Conservation (phyloP, 176 grass and related monocot genomes). For the Juncus inflexus region DNA sequence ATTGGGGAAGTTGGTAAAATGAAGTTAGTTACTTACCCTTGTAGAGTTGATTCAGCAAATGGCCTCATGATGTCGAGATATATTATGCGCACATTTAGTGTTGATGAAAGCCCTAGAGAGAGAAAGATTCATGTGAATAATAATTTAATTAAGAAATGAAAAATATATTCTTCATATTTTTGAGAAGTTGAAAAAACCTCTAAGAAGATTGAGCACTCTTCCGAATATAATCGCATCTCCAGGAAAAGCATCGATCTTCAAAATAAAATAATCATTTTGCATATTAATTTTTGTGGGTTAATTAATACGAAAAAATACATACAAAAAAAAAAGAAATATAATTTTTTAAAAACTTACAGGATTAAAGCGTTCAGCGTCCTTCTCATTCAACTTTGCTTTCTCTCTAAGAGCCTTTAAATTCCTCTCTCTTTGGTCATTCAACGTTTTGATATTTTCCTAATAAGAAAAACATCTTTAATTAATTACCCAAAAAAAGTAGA, state of each 20-base stretch:
- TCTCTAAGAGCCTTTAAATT: conserved; percentile 73
- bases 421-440: conserved; percentile 75
- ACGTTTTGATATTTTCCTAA: conserved; percentile 73
- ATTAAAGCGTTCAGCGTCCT: conserved; percentile 70
- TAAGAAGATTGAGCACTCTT: conserved; percentile 97
- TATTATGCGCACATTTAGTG: conserved; percentile 72
- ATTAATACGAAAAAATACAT: conserved; percentile 7
- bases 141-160: conserved; percentile 14
- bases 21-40: conserved; percentile 50
- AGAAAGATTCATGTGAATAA: conserved; percentile 16
- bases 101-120: conserved; percentile 75
- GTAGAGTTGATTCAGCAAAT: conserved; percentile 90
- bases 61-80: conserved; percentile 97
- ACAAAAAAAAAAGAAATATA: background rate
- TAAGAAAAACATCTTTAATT: conserved; percentile 25
- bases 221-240: conserved; percentile 94
- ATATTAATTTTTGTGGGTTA: conserved; percentile 2
- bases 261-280: conserved; percentile 6
- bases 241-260: conserved; percentile 95
- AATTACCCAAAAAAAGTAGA: conserved; percentile 16
- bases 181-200: conserved; percentile 46
- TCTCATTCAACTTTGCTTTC: conserved; percentile 70
- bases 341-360: conserved; percentile 91
- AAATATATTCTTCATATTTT: conserved; percentile 9
- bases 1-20: conserved; percentile 15